Evolutionary conservation across 164 flowering plant species (phyloP), one percentile per base, ranked within the genome.

Genomic region (Tetrastigma voinierianum): DNA sequence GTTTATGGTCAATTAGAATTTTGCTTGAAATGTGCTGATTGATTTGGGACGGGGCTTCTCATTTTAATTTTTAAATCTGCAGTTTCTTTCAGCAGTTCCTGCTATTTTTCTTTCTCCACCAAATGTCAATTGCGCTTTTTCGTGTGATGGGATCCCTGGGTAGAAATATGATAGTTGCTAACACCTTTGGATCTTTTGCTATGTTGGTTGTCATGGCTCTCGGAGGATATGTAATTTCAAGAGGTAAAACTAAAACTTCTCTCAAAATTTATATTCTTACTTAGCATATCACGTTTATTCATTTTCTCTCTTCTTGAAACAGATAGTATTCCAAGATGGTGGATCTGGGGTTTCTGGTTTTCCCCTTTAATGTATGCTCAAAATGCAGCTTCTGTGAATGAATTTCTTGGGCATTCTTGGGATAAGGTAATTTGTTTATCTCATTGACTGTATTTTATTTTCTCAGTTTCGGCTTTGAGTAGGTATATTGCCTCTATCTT

Each of bases 331-430:
- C 95, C 97, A 5, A 70, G 67, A 0, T 96, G 99, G 98, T 96
- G 99, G 99, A 79, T 87, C 9, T 96, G 99, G 99, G 99, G 99
- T 54, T 96, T 77, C 72, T 96, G 98, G 98, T 47, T 91, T 72
- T 96, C 99, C 74, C 99, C 99, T 19, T 67, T 96, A 67, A 88
- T 83, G 90, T 96, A 96, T 82, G 91, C 91, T 71, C 99, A 96
- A 81, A 84, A 82, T 78, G 97, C 96, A 67, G 93, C 82, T 75
- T 86, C 97, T 61, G 97, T 88, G n/a, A 93, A 91, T 75, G 99
- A 96, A 73, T 89, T 96, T 72, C 92, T 81, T 62, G 98, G 99
- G 46, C 91, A 90, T 77, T 85, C 95, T 45, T 96, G 99, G 99
- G 73, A 81, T 64, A 88, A 96, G 96, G 99, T 96, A 78, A 65